A percentile compares a stretch with the other conserved stretches of the same genome.
Evolutionary conservation across 2,329 filamentous ascomycete genomes (phyloP).

Genomic region (Apiospora koreana): DNA sequence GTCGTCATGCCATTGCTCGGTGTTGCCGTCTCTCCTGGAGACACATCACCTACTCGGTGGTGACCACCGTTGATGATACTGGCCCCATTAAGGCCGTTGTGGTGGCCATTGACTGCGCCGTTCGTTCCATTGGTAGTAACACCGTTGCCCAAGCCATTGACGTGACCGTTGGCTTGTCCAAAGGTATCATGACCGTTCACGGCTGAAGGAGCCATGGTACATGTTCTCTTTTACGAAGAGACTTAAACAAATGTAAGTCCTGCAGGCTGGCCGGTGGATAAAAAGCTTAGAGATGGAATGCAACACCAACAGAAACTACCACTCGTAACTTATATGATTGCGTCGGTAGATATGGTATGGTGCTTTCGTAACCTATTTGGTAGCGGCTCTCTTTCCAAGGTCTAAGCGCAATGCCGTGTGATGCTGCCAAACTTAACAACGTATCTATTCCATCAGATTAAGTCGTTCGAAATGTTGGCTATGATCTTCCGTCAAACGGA

Average conservation of each 20-base stretch:
- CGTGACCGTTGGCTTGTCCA: slow-evolving; percentile 25
- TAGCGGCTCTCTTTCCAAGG: not conserved
- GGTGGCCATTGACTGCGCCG: slow-evolving; percentile 20
- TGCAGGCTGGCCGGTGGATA: not conserved
- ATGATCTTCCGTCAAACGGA: slow-evolving; percentile 28
- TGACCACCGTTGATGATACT: slow-evolving; percentile 14
- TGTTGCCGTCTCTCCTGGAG: not conserved
- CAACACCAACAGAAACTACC: not conserved
- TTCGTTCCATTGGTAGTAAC: slow-evolving; percentile 19
- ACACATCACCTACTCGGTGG: not conserved
- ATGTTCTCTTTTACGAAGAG: slow-evolving; percentile 22
- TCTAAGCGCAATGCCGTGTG: not conserved
- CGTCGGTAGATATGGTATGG: too few species aligned
- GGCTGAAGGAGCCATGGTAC: slow-evolving; percentile 33
- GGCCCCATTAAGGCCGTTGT: slow-evolving; percentile 15
- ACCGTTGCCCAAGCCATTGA: slow-evolving; percentile 22
- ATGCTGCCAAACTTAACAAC: slow-evolving; percentile 13
- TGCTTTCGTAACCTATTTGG: too few species aligned
- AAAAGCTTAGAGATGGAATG: not conserved
- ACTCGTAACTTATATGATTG: not conserved
- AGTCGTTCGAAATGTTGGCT: not conserved
- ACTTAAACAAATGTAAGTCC: slow-evolving; percentile 20
- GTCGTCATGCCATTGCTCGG: not conserved
- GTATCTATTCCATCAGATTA: slow-evolving; percentile 17
- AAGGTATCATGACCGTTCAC: slow-evolving; percentile 25